Conservation (phyloP, 352 stramenopile species). For the Discostella stelligera region DNA sequence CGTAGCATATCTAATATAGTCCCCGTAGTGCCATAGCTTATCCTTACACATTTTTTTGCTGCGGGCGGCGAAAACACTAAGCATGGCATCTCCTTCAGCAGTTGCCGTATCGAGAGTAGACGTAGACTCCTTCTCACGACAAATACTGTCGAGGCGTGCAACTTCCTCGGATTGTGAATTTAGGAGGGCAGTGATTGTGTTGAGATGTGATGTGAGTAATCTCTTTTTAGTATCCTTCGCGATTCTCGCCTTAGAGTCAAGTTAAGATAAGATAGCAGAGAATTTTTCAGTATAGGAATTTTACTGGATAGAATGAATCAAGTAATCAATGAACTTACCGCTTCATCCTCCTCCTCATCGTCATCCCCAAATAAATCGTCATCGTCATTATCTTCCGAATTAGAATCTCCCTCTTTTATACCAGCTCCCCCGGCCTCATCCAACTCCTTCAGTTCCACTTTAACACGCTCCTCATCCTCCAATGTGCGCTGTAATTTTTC, state of each 20-base stretch:
- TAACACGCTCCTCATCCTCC: constrained; percentile 60
- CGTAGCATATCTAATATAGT: constrained; percentile 65
- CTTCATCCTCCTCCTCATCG: constrained; percentile 66
- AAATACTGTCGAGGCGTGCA: constrained; percentile 51
- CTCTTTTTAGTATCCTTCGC: constrained; percentile 58
- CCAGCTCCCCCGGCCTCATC: constrained; percentile 28
- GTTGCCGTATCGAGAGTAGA: constrained; percentile 2
- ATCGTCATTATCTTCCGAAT: constrained; percentile 65
- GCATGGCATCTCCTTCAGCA: constrained; percentile 15
- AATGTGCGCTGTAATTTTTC: constrained; percentile 63
- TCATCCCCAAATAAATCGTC: constrained; percentile 74
- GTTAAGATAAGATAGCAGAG: not conserved
- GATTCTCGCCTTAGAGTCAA: constrained; percentile 47
- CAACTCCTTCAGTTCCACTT: constrained; percentile 65
- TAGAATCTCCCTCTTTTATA: constrained; percentile 40
- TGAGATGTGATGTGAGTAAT: constrained; percentile 60
- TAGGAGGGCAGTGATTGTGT: constrained; percentile 61
- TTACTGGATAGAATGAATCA: not conserved
- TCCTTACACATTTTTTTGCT: constrained; percentile 68
- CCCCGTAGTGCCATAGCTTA: constrained; percentile 73
- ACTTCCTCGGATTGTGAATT: constrained; percentile 64
- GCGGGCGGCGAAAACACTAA: constrained; percentile 7
- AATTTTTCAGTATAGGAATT: not conserved
- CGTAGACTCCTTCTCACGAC: constrained; percentile 40
- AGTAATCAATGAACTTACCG: constrained; percentile 47